Evolutionary conservation across 2,329 filamentous ascomycete species (phyloP).

Genomic region (Sporothrix dimorphospora): DNA sequence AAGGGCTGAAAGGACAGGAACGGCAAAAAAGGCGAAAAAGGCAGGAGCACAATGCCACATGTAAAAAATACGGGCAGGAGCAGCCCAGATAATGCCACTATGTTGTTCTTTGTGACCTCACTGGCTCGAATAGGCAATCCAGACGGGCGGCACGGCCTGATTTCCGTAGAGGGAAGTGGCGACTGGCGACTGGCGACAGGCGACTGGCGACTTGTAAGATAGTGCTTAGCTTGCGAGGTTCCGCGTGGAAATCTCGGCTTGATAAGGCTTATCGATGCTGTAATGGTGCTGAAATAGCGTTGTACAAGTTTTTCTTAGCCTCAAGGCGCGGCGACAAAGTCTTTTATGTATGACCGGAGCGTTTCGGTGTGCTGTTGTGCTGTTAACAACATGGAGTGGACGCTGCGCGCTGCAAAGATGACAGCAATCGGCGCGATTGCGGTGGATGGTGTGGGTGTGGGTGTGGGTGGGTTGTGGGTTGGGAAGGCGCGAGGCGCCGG

Average conservation of each 20-base stretch:
- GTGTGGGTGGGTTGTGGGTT: slow-evolving; percentile 16
- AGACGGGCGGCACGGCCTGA: neutral
- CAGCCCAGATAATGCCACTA: neutral
- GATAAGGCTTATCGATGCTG: slow-evolving; percentile 26
- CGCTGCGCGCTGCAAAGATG: neutral
- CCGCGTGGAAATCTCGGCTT: slow-evolving; percentile 11
- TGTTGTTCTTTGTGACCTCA: slow-evolving; percentile 5
- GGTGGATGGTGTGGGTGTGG: slow-evolving; percentile 20
- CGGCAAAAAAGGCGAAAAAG: neutral
- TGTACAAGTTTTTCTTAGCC: slow-evolving; percentile 18
- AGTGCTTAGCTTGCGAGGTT: neutral
- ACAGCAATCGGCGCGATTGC: slow-evolving; percentile 17
- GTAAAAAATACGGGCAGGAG: slow-evolving; percentile 21
- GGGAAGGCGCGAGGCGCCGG: slow-evolving; percentile 20
- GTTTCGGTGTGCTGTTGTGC: neutral
- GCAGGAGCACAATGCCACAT: slow-evolving; percentile 24
- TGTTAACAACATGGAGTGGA: neutral
- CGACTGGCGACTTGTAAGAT: slow-evolving; percentile 19
- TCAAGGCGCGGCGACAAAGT: slow-evolving; percentile 8
- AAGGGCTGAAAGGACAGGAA: neutral
- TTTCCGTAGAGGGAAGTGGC: slow-evolving; percentile 18
- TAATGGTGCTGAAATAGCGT: slow-evolving; percentile 19
- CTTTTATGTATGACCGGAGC: neutral
- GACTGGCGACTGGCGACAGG: slow-evolving; percentile 22
- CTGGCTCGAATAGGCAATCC: slow-evolving; percentile 9